Evolutionary conservation across 2,329 filamentous ascomycete species (phyloP), one percentile per base, ranked within the genome.

Genomic region (Hypoxylon sp.): DNA sequence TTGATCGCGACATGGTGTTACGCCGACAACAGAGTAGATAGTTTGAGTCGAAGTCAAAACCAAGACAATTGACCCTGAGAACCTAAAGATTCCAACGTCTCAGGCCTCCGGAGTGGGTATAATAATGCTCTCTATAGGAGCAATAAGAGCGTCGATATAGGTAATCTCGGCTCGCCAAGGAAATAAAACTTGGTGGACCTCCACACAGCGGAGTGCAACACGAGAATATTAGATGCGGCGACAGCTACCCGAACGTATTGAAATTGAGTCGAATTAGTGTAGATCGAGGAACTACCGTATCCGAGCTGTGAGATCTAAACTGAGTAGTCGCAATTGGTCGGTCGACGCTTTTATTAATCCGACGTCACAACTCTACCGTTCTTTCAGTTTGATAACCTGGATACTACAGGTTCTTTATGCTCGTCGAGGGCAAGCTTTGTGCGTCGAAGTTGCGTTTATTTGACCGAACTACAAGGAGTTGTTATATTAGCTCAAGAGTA

Each of bases 1-100:
- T 83, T 65, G 86, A 77, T 77, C 87, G 87, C 78, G 87, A 89
- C 87, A 89, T 88, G 76, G 66, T 78, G 63, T 24, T 48, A 35
- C 63, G 33, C 46, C 46, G 61, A 10, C 44, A 46, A 72, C 46
- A 39, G 53, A 69, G 56, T 11, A 53, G 48, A 46, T 53, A 44
- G 37, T 47, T 47, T 19, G 33, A 50, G 52, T 65, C 35, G 46
- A 65, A 51, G 24, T 56, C n/a, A 47, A 35, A 29, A 60, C 24
- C 26, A 51, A 57, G 47, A 29, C 47, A 42, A 60, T 5, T 35
- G 55, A 57, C 26, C 19, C 46, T 26, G 39, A 58, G 47, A 31
- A 58, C 52, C 26, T 47, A 47, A 54, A 65, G 37, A 61, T 60
- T 63, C 62, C 39, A 68, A 39, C 58, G 35, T 42, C 60, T 65